phyloP scores from a whole-genome alignment of 2,329 filamentous ascomycete species.

The Monosporascus sp. region DNA sequence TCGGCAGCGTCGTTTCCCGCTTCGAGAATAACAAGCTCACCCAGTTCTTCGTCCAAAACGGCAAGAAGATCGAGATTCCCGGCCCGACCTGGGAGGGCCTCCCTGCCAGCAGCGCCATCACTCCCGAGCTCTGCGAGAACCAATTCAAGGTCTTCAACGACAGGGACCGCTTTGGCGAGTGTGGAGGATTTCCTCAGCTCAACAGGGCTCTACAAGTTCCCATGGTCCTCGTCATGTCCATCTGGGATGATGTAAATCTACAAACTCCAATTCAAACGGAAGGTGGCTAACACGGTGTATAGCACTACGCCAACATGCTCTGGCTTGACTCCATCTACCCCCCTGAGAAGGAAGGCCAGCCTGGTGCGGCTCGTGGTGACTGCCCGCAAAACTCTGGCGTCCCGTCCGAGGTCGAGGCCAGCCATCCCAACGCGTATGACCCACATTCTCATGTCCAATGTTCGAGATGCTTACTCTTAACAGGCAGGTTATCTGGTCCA shows the following conservation, averaged over 20 bases:
- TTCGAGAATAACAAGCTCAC: conserved; percentile 44
- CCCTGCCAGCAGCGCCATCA: conserved; percentile 34
- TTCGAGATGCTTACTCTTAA: conserved; percentile 1
- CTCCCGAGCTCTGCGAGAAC: conserved; percentile 48
- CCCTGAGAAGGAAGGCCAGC: conserved; percentile 27
- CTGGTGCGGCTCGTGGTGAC: conserved; percentile 44
- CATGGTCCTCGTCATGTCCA: conserved; percentile 58
- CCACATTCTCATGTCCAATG: conserved; percentile 3
- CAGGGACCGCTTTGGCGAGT: conserved; percentile 43
- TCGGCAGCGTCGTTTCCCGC: conserved; percentile 48
- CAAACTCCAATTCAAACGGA: not conserved
- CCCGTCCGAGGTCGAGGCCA: conserved; percentile 40
- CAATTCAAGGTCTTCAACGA: conserved; percentile 51
- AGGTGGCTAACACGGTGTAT: conserved; percentile 7
- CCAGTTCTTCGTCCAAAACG: conserved; percentile 57
- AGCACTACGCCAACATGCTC: conserved; percentile 53
- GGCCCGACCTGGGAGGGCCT: conserved; percentile 25
- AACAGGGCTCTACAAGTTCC: conserved; percentile 46
- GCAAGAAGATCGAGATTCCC: conserved; percentile 43
- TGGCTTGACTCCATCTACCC: conserved; percentile 55
- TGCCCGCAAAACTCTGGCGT: conserved; percentile 42
- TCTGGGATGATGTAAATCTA: conserved; percentile 50
- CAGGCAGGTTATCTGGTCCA: conserved; percentile 42
- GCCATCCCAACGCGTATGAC: conserved; percentile 31
- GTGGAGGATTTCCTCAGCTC: conserved; percentile 51